These are phyloP conservation scores for Glonium stellatum DNA, from an alignment of 495 filamentous ascomycete genomes.

Conservation along the genomic window DNA sequence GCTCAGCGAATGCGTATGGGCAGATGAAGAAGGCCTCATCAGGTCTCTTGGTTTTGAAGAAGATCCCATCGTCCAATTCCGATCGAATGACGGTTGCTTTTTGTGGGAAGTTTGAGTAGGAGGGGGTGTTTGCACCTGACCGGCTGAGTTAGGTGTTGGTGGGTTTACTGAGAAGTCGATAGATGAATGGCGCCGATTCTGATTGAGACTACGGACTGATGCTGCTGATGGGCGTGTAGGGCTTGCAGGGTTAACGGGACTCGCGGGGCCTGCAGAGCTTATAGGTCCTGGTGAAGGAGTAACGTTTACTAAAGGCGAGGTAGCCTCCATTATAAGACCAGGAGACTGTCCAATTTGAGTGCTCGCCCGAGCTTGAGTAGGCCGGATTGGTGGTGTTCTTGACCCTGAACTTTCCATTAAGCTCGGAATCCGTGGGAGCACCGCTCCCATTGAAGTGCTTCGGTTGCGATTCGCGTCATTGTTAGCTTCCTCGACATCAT, in stretches of 20 bases:
- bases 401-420: slow-evolving; percentile 42
- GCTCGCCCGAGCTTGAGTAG: slow-evolving; percentile 17
- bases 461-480: slow-evolving; percentile 29
- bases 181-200: slow-evolving; percentile 80
- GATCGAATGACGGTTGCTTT: slow-evolving; percentile 83
- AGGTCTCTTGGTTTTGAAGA: slow-evolving; percentile 30
- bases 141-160: slow-evolving; percentile 13
- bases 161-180: slow-evolving; percentile 54
- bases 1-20: slow-evolving; percentile 32
- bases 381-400: slow-evolving; percentile 13
- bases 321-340: slow-evolving; percentile 28
- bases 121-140: slow-evolving; percentile 10
- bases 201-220: slow-evolving; percentile 74
- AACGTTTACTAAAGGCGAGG: slow-evolving; percentile 45
- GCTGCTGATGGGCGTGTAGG: slow-evolving; percentile 59
- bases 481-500: slow-evolving; percentile 30
- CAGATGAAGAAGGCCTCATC: slow-evolving; percentile 21
- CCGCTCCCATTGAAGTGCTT: slow-evolving; percentile 42
- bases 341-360: slow-evolving; percentile 25
- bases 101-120: slow-evolving; percentile 47
- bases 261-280: slow-evolving; percentile 6
- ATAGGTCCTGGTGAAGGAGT: slow-evolving; percentile 32
- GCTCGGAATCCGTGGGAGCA: slow-evolving; percentile 56
- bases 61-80: slow-evolving; percentile 73
- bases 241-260: background rate